Evolutionary conservation across 192 early-diverging fungal genomes (phyloP), one percentile per base, ranked within the genome.

Genomic region (Podila minutissima): DNA sequence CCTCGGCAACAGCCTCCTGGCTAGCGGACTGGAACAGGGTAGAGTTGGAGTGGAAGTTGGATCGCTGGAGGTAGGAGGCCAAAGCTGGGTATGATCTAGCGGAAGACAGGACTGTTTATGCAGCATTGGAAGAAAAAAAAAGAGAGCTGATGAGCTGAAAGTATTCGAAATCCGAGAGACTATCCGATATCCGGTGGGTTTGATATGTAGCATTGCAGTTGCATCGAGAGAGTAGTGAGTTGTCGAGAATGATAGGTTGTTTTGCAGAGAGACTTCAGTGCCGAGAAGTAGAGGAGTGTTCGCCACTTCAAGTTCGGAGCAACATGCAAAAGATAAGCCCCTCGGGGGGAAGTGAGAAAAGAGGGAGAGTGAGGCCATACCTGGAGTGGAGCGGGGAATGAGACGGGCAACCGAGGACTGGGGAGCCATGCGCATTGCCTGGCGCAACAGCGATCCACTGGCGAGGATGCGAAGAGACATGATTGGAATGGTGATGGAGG

Each of bases 51-150:
- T 81, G 77, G 63, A 81, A 81, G 4, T 48, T 61, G 28, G 77
- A 65, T 69, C 65, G 51, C 26, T 73, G 70, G 19, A 81, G 57
- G 46, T 81, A 69, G 3, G 77, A 81, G 4, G 67, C 46, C 26
- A 81, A 55, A 3, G 77, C 77, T 32, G 77, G 77, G 67, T 68
- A 72, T 17, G 71, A 32, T 35, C 66, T 81, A 11, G 59, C 12
- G 15, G 58, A n/a, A 9, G 64, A 62, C 3, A 38, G 57, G 35
- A 64, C 75, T 77, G 64, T 28, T 24, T 63, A 33, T 24, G 12
- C 12, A 24, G n/a, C 22, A 48, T 38, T 4, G 20, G 37, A 57
- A 62, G 20, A 67, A 9, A 29, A 50, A 55, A 55, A 55, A 26
- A 24, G 24, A 55, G 53, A 26, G 22, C 24, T 24, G n/a, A 7